phyloP scores from a whole-genome alignment of 495 filamentous ascomycete species.

The Bryoglossum gracile region DNA sequence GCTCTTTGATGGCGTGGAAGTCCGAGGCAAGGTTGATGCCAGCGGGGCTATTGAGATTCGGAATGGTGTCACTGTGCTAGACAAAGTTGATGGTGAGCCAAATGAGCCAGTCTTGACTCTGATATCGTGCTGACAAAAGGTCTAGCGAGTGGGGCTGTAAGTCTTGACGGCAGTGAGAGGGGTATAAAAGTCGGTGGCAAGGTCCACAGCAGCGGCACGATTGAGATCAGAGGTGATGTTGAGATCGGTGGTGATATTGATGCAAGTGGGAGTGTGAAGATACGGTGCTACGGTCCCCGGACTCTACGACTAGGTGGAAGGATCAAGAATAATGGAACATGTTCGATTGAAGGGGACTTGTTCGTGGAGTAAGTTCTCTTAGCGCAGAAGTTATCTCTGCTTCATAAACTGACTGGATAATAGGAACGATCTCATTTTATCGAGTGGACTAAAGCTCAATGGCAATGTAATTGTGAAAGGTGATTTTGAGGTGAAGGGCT shows the following conservation, averaged over 20 bases:
- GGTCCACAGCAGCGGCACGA: slow-evolving; percentile 3
- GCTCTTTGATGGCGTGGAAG: slow-evolving; percentile 7
- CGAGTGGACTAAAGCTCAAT: slow-evolving; percentile 2
- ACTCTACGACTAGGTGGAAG: slow-evolving; percentile 5
- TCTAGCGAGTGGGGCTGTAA: slow-evolving; percentile 4
- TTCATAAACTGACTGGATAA: not conserved
- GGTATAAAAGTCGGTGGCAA: slow-evolving; percentile 9
- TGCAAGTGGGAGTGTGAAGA: slow-evolving; percentile 2
- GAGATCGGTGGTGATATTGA: slow-evolving; percentile 6
- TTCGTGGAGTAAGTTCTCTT: slow-evolving; percentile 5
- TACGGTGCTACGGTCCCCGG: not conserved
- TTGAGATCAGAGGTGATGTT: slow-evolving; percentile 17
- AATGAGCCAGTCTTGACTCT: not conserved
- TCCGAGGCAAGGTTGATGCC: slow-evolving; percentile 15
- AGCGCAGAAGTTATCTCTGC: not conserved
- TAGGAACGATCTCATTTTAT: slow-evolving; percentile 6
- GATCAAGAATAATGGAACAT: not conserved
- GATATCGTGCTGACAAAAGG: too few relatives aligned
- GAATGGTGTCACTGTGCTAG: slow-evolving; percentile 8
- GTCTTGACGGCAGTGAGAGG: slow-evolving; percentile 2
- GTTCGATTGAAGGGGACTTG: slow-evolving; percentile 7
- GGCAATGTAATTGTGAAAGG: slow-evolving; percentile 13
- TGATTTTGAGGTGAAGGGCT: slow-evolving; percentile 16
- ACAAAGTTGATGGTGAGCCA: slow-evolving; percentile 7
- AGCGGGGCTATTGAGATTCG: slow-evolving; percentile 12